A percentile compares a stretch with the other conserved stretches of the same genome.
Conservation (phyloP, 495 filamentous ascomycete genomes). For the Tirmania nivea region DNA sequence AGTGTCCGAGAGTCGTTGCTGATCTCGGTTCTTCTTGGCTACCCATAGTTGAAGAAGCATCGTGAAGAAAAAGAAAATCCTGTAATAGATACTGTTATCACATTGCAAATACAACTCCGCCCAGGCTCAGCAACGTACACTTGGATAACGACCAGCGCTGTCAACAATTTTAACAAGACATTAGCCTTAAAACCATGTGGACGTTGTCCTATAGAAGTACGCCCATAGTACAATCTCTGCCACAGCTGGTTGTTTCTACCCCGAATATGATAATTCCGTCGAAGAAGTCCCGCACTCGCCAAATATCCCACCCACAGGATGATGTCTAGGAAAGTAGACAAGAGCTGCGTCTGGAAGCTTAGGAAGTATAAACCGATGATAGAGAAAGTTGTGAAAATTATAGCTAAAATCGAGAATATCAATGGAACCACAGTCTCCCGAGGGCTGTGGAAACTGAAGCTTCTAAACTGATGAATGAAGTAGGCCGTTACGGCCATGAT, state of each 20-base stretch:
- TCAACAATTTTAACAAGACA: constrained; percentile 8
- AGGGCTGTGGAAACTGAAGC: not conserved
- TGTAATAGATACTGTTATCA: not conserved
- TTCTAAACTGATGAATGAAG: constrained; percentile 13
- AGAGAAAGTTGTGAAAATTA: constrained; percentile 12
- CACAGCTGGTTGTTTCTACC: constrained; percentile 4
- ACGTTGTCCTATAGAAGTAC: not conserved
- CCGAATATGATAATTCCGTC: constrained; percentile 10
- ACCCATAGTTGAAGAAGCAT: not conserved
- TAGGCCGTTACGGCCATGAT: constrained; percentile 15
- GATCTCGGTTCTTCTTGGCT: not conserved
- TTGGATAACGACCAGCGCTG: constrained; percentile 10
- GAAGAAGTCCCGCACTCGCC: constrained; percentile 9
- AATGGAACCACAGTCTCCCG: constrained; percentile 12
- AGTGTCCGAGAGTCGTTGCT: too few species aligned
- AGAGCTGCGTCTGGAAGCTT: constrained; percentile 9
- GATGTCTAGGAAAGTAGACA: constrained; percentile 15
- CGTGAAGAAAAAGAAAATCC: not conserved
- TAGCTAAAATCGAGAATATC: constrained; percentile 14
- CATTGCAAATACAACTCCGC: not conserved
- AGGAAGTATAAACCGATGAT: constrained; percentile 16
- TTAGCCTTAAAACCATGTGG: not conserved
- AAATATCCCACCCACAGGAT: constrained; percentile 17
- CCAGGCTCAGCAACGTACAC: constrained; percentile 2
- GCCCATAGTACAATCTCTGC: not conserved